These are phyloP conservation scores for Aspergillus fumigatus DNA, from an alignment of 2,329 filamentous ascomycete species.

Conservation along the genomic window DNA sequence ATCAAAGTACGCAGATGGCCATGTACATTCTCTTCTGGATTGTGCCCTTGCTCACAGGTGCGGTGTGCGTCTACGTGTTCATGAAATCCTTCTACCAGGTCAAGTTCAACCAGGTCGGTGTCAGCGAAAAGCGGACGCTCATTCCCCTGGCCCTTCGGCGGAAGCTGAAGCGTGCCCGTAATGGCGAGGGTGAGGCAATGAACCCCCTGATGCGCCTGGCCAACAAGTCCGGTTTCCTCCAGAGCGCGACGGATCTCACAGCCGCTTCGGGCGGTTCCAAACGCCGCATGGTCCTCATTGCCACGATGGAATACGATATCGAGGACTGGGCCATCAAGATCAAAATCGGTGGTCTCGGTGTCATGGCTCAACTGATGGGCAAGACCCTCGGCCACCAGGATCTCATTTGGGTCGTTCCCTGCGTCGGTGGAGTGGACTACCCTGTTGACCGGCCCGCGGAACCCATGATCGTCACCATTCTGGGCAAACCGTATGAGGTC, in stretches of 20 bases:
- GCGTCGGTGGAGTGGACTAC: slow-evolving; percentile 61
- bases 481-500: slow-evolving; percentile 58
- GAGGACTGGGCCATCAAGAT: slow-evolving; percentile 67
- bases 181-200: slow-evolving; percentile 24
- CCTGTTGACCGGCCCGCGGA: slow-evolving; percentile 56
- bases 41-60: slow-evolving; percentile 49
- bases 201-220: slow-evolving; percentile 32
- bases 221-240: slow-evolving; percentile 34
- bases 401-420: slow-evolving; percentile 61
- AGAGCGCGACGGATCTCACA: slow-evolving; percentile 30
- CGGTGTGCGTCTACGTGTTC: slow-evolving; percentile 50
- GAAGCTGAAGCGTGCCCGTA: slow-evolving; percentile 29
- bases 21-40: slow-evolving; percentile 51
- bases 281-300: slow-evolving; percentile 57
- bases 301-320: slow-evolving; percentile 69
- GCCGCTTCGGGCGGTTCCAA: slow-evolving; percentile 23
- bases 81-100: slow-evolving; percentile 59
- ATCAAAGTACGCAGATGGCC: slow-evolving; percentile 49
- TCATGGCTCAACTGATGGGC: slow-evolving; percentile 67
- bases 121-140: slow-evolving; percentile 40
- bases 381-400: slow-evolving; percentile 62
- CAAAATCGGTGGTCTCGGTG: slow-evolving; percentile 66
- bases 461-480: slow-evolving; percentile 59
- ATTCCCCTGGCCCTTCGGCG: slow-evolving; percentile 7
- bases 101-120: slow-evolving; percentile 56